Base-by-base conservation (phyloP, 129 eudicot species). In the Lactuca saligna region DNA sequence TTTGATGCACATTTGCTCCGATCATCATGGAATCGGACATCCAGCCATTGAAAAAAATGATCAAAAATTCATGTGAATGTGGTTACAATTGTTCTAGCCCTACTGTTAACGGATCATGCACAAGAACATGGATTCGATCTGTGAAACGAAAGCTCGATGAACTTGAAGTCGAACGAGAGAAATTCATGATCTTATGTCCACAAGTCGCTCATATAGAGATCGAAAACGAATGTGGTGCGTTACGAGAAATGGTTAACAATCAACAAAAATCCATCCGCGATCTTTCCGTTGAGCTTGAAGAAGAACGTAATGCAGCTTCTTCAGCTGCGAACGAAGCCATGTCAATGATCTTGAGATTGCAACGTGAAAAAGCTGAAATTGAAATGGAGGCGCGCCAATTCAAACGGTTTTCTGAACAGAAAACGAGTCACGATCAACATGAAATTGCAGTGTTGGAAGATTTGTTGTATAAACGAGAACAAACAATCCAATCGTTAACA, bases 281-380 rank as follows among this genome's bases (percentile, higher is more conserved):
- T 17, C 87, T 91, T 17, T 64, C 80, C 4, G 9, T 54, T 15
- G 96, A 91, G 37, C 63, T 91, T 57, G 97, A 91, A 7, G 90
- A 91, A 79, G 97, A 87, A 65, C 78, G 95, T 29, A 83, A 91
- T 34, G 97, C 97, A 2, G 66, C 97, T 0, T 85, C 97, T 3
- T 87, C 97, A 0, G 96, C 96, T 67, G 91, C 96, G 12, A 88
- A 88, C 41, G 96, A 85, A 70, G 91, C 96, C 3, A 91, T 91
- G 95, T 87, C 97, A 5, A 91, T 91, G 97, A 91, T 91, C 20
- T 78, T 91, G 75, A 78, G 97, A 75, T 68, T 91, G 81, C 95
- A 91, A 78, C 83, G 90, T 31, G 96, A 87, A 62, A 91, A 91
- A 70, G 95, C 97, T 0, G 92, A 83, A 77, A 75, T 85, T 42